A percentile compares a stretch with the other conserved stretches of the same genome.
These are phyloP conservation scores for Exophiala oligosperma DNA, from an alignment of 2,329 filamentous ascomycete genomes.

Conservation along the genomic window DNA sequence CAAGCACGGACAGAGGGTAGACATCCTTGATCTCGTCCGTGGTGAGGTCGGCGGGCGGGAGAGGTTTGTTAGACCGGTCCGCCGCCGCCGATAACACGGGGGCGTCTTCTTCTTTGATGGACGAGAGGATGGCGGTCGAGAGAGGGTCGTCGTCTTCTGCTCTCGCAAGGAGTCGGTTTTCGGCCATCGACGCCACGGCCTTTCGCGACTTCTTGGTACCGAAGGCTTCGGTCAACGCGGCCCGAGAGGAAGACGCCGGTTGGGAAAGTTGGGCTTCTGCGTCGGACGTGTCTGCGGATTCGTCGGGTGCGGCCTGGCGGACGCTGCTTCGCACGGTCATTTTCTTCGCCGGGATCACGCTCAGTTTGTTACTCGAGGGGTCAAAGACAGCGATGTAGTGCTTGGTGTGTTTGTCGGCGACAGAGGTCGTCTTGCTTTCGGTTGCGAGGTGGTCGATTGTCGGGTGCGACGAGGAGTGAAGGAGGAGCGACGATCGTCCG, in stretches of 20 bases:
- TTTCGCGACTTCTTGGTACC: conserved; percentile 53
- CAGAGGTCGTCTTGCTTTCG: conserved; percentile 44
- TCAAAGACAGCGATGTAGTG: conserved; percentile 65
- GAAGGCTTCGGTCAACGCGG: conserved; percentile 49
- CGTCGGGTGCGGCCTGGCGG: conserved; percentile 32
- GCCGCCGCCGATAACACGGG: conserved; percentile 24
- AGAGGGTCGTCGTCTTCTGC: conserved; percentile 37
- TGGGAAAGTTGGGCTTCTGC: conserved; percentile 31
- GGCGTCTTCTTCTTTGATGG: conserved; percentile 37
- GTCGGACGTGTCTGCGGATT: conserved; percentile 12
- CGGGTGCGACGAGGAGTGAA: conserved; percentile 62
- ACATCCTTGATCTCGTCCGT: conserved; percentile 46
- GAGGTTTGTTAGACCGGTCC: conserved; percentile 46
- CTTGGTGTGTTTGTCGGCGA: conserved; percentile 53
- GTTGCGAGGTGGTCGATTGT: conserved; percentile 60
- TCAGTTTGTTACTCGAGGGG: conserved; percentile 52
- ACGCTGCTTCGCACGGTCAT: conserved; percentile 55
- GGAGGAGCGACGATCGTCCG: conserved; percentile 50
- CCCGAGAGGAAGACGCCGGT: conserved; percentile 28
- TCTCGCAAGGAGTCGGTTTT: conserved; percentile 47
- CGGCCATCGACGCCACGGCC: conserved; percentile 47
- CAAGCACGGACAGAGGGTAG: conserved; percentile 45
- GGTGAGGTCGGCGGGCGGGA: conserved; percentile 44
- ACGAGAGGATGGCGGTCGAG: conserved; percentile 45
- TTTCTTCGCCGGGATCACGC: conserved; percentile 56